Percentiles rank a stretch among this genome's conserved stretches.
These are phyloP conservation scores for Trametes elegans DNA, from an alignment of 768 basidiomycete species.

Conservation along the genomic window DNA sequence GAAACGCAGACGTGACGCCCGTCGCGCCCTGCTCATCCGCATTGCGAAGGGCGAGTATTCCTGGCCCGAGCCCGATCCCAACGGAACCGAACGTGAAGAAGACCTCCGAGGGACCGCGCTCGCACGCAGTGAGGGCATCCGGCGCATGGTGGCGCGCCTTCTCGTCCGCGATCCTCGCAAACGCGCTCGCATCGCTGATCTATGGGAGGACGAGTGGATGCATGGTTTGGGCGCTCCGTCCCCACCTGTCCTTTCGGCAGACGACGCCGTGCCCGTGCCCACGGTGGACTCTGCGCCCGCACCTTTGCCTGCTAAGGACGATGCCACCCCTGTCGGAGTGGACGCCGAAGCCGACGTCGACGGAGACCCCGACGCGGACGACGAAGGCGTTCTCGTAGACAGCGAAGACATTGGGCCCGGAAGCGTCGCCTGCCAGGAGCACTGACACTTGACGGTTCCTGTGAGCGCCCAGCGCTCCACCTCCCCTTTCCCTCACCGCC, in stretches of 20 bases:
- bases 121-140: conserved; percentile 43
- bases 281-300: background rate
- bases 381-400: conserved; percentile 31
- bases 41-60: conserved; percentile 79
- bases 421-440: conserved; percentile 30
- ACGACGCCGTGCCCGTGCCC: conserved; percentile 2
- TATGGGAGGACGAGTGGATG: conserved; percentile 61
- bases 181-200: conserved; percentile 56
- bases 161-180: conserved; percentile 69
- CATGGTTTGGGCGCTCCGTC: conserved; percentile 34
- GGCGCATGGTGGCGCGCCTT: conserved; percentile 54
- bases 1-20: conserved; percentile 36
- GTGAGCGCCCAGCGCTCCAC: background rate
- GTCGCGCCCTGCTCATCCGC: conserved; percentile 63
- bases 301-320: background rate
- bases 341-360: background rate
- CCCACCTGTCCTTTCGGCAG: conserved; percentile 20
- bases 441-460: conserved; percentile 12
- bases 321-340: background rate
- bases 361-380: conserved; percentile 4
- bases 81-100: conserved; percentile 28
- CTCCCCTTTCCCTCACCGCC: background rate
- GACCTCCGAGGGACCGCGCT: conserved; percentile 38
- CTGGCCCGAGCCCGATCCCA: conserved; percentile 49
- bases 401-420: conserved; percentile 29